Conservation (phyloP, 208 protist species). For the Endotrypanum monterogeii region DNA sequence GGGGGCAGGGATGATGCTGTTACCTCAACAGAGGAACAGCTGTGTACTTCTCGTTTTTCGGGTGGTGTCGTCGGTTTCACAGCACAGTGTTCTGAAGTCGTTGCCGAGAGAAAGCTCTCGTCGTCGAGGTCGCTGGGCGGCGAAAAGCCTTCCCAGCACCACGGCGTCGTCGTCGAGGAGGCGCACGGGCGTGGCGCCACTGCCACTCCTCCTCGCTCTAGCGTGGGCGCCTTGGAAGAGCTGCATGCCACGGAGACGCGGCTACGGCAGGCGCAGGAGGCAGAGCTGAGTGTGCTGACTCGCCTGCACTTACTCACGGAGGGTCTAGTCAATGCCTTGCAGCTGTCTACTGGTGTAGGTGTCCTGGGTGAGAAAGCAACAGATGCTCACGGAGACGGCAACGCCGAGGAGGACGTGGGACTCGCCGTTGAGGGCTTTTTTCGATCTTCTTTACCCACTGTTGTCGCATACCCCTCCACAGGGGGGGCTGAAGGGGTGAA, state of each 20-base stretch:
- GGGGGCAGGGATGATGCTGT: not conserved
- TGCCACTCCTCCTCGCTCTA: not conserved
- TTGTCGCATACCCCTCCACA: not conserved
- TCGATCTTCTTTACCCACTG: not conserved
- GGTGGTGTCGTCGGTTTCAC: not conserved
- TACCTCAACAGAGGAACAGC: not conserved
- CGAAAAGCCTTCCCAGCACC: not conserved
- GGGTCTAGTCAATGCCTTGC: not conserved
- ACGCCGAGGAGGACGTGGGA: not conserved
- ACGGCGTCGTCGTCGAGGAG: not conserved
- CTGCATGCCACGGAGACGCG: conserved; percentile 8
- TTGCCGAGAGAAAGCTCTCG: not conserved
- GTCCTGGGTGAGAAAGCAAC: not conserved
- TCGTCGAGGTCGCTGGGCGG: not conserved
- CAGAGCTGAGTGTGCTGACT: conserved; percentile 1
- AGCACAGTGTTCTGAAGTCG: not conserved
- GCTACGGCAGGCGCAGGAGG: conserved; percentile 3
- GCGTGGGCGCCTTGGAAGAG: not conserved
- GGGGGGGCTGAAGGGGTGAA: not conserved
- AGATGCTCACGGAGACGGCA: not conserved
- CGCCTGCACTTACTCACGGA: conserved; percentile 1
- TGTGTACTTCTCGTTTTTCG: not conserved
- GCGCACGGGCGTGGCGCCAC: not conserved
- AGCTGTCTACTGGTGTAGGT: not conserved
- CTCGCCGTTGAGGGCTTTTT: not conserved